These are phyloP conservation scores for Aegilops sharonensis DNA, from an alignment of 176 grass and related monocot species.

Conservation along the genomic window DNA sequence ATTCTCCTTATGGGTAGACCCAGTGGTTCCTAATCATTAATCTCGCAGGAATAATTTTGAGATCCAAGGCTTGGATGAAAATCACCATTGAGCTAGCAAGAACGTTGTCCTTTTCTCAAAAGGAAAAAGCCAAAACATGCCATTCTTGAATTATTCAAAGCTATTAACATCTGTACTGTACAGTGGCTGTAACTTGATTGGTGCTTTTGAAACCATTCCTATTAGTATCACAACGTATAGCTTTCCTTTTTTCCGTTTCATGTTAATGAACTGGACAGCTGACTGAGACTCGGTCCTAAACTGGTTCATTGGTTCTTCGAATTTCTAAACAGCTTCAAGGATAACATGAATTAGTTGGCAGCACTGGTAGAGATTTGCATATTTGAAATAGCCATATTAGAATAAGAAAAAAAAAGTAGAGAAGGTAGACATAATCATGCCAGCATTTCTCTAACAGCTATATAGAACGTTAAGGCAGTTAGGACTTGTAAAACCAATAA, in stretches of 20 bases:
- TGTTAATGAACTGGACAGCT: neutral
- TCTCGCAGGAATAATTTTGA: neutral
- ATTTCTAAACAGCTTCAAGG: neutral
- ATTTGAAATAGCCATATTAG: neutral
- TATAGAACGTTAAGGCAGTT: conserved; percentile 9
- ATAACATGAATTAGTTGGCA: neutral
- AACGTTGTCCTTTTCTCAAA: neutral
- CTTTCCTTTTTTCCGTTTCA: neutral
- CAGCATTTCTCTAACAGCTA: neutral
- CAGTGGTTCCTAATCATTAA: neutral
- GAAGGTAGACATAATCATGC: neutral
- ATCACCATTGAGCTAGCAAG: neutral
- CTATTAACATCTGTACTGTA: neutral
- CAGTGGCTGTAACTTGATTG: neutral
- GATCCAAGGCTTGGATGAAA: neutral
- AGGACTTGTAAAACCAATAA: conserved; percentile 13
- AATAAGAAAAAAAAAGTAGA: neutral
- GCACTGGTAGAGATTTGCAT: neutral
- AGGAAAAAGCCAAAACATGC: neutral
- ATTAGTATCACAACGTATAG: neutral
- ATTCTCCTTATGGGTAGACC: neutral
- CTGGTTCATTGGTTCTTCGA: neutral
- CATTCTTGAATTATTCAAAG: neutral
- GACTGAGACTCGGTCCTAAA: neutral
- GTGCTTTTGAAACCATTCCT: neutral